Conservation (phyloP, 176 grass and related monocot genomes). For the Avena sativa region DNA sequence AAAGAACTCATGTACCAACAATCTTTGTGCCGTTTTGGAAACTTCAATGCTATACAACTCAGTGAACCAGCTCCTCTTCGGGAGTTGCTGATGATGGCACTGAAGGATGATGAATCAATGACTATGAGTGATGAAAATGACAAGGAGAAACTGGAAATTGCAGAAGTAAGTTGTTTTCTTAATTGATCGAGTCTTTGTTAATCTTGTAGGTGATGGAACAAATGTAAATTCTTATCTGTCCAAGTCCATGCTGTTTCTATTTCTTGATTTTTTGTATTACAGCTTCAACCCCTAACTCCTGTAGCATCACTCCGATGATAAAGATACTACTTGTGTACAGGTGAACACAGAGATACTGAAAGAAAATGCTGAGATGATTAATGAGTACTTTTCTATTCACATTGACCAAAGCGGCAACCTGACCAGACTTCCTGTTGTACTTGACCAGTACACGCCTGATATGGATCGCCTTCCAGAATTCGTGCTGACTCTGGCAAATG, state of each 20-base stretch:
- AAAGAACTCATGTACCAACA: constrained; percentile 99
- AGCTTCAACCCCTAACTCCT: not conserved
- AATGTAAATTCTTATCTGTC: not conserved
- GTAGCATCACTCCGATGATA: not conserved
- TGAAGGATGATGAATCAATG: constrained; percentile 69
- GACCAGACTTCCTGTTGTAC: constrained; percentile 85
- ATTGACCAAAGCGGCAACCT: constrained; percentile 75
- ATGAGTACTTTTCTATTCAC: constrained; percentile 89
- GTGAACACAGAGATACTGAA: constrained; percentile 80
- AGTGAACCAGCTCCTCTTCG: constrained; percentile 83
- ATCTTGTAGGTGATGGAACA: not conserved
- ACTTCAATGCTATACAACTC: constrained; percentile 92
- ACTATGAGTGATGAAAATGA: constrained; percentile 57
- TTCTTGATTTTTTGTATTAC: constrained; percentile 12
- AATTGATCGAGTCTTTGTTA: not conserved
- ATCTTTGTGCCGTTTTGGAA: constrained; percentile 79
- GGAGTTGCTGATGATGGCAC: constrained; percentile 81
- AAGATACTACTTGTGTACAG: constrained; percentile 44
- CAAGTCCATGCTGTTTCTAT: constrained; percentile 5
- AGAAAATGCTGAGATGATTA: constrained; percentile 81
- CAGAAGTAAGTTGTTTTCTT: constrained; percentile 63
- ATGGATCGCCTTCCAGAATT: constrained; percentile 91
- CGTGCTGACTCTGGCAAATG: constrained; percentile 76
- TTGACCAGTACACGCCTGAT: constrained; percentile 94
- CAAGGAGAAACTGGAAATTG: constrained; percentile 79